Evolutionary conservation across 768 basidiomycete species (phyloP), one percentile per base, ranked within the genome.

Genomic region (Mycena rebaudengoi): DNA sequence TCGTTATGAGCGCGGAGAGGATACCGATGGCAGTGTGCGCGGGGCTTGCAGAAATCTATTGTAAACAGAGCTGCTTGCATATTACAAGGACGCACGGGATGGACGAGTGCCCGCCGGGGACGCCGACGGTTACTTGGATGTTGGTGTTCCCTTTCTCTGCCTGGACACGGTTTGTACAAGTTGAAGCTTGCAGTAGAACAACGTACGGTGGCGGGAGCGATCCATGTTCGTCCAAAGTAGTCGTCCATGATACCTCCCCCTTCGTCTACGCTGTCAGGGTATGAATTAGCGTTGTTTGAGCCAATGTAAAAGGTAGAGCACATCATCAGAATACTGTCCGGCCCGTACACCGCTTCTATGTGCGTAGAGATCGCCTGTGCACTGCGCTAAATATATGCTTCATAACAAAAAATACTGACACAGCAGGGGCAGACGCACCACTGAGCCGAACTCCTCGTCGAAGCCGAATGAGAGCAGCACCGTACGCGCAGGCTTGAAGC

Each of bases 1-100:
- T 71, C 5, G 82, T 78, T 35, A 90, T 75, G 14, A 87, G 65
- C 3, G 78, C 69, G 1, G 88, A 76, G 33, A 91, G 80, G 62
- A 88, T 83, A 21, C 89, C 89, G 53, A 90, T 88, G 35, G 80
- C 86, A 3, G 89, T 91, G 62, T 91, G 88, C 18, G 72, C 55
- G 16, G 86, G 86, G 13, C 59, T 60, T 6, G 5, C 18, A n/a
- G 21, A 7, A 3, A n/a, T n/a, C n/a, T n/a, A n/a, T n/a, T n/a
- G 30, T 30, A 18, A 41, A 3, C 10, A 12, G 3, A 26, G 5
- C 16, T 26, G 14, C 28, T 13, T 10, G 28, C 5, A 2, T n/a
- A 44, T 14, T 6, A 2, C 49, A 8, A 12, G 1, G 14, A 45
- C 59, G 2, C 37, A 52, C 18, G 90, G 90, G 4, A 88, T 72